Percentiles rank a stretch among this genome's conserved stretches.
These are phyloP conservation scores for Geopyxis carbonaria DNA, from an alignment of 495 filamentous ascomycete species.

Conservation along the genomic window DNA sequence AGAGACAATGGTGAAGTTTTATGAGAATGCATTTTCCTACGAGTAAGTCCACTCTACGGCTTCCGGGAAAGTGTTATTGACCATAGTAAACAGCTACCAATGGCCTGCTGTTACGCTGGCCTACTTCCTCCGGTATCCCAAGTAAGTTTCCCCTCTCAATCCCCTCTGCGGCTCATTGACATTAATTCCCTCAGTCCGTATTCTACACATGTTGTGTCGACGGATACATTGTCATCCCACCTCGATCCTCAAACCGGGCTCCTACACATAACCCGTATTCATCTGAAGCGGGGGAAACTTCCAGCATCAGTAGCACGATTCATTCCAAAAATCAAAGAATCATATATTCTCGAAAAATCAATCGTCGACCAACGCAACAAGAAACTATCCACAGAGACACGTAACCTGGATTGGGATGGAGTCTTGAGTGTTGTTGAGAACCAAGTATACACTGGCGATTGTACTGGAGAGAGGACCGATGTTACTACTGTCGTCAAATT, in stretches of 20 bases:
- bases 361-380: slow-evolving; percentile 78
- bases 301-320: slow-evolving; percentile 55
- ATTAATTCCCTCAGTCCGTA: slow-evolving; percentile 39
- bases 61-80: too few relatives aligned
- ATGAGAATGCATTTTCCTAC: slow-evolving; percentile 76
- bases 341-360: slow-evolving; percentile 82
- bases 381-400: slow-evolving; percentile 70
- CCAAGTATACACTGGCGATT: slow-evolving; percentile 45
- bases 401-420: slow-evolving; percentile 78
- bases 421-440: slow-evolving; percentile 83
- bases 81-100: slow-evolving; percentile 20
- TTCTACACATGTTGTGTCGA: slow-evolving; percentile 82
- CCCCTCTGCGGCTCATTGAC: slow-evolving; percentile 3
- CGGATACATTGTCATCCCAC: slow-evolving; percentile 79
- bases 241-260: slow-evolving; percentile 65
- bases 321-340: slow-evolving; percentile 44
- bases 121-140: slow-evolving; percentile 98
- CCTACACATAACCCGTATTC: slow-evolving; percentile 74
- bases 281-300: slow-evolving; percentile 83
- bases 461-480: slow-evolving; percentile 43
- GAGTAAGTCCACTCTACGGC: slow-evolving; percentile 60
- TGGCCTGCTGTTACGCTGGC: slow-evolving; percentile 65
- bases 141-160: slow-evolving; percentile 26
- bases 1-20: slow-evolving; percentile 58
- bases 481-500: slow-evolving; percentile 77